phyloP scores from a whole-genome alignment of 257 asterid species.

The Ilex asprella region DNA sequence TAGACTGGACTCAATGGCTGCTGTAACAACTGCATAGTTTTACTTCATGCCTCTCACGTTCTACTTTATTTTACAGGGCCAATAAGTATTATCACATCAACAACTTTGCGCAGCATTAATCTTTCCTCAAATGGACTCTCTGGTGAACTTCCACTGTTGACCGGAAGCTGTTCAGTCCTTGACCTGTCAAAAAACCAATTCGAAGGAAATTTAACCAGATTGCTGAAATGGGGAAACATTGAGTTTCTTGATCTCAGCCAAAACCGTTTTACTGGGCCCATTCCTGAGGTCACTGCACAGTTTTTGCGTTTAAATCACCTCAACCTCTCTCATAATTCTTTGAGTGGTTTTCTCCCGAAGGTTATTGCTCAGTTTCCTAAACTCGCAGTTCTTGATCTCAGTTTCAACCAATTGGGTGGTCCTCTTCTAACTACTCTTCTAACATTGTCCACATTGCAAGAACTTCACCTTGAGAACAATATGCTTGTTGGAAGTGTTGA shows the following conservation, averaged over 20 bases:
- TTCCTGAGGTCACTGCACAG: conserved; percentile 74
- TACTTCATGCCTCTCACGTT: background rate
- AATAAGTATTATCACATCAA: conserved; percentile 72
- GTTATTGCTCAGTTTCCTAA: conserved; percentile 58
- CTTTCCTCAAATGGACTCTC: conserved; percentile 75
- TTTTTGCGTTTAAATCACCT: conserved; percentile 71
- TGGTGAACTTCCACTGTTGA: conserved; percentile 78
- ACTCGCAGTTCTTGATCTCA: conserved; percentile 63
- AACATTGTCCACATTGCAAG: conserved; percentile 56
- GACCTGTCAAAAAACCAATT: conserved; percentile 74
- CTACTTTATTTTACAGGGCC: conserved; percentile 44
- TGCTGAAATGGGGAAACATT: conserved; percentile 80
- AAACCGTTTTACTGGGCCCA: conserved; percentile 58
- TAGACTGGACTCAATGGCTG: background rate
- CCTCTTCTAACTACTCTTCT: conserved; percentile 54
- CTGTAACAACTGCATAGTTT: background rate
- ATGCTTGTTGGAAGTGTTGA: conserved; percentile 48
- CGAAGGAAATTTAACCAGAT: conserved; percentile 57
- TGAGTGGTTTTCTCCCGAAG: conserved; percentile 61
- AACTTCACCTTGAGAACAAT: conserved; percentile 70
- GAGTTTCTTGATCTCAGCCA: conserved; percentile 83
- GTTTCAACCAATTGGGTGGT: conserved; percentile 74
- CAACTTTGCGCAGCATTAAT: conserved; percentile 59
- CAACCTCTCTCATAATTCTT: conserved; percentile 63
- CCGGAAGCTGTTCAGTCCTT: conserved; percentile 66